These are phyloP conservation scores for Rhodotorula kratochvilovae DNA, from an alignment of 768 basidiomycete species.

Conservation along the genomic window DNA sequence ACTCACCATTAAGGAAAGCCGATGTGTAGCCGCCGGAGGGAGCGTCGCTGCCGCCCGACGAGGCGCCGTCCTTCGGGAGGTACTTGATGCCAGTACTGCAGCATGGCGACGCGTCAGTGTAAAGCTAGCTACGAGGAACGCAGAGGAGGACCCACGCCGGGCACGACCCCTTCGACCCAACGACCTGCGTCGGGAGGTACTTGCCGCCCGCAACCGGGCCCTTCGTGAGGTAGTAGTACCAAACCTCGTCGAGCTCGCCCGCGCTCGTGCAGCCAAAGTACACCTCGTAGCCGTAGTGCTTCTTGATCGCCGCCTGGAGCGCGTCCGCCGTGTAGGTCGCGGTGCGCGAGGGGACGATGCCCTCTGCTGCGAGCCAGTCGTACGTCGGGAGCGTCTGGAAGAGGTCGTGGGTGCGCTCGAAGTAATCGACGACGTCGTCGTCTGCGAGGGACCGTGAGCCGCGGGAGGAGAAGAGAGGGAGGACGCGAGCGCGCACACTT, in stretches of 20 bases:
- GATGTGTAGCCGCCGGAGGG: conserved; percentile 36
- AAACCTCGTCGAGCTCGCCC: conserved; percentile 8
- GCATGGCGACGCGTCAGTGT: conserved; percentile 44
- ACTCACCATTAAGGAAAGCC: conserved; percentile 21
- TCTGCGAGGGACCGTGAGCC: neutral
- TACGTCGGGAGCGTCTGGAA: conserved; percentile 65
- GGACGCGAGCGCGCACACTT: neutral
- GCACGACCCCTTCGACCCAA: conserved; percentile 21
- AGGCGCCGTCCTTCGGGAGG: neutral
- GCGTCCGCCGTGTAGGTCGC: conserved; percentile 56
- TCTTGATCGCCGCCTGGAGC: conserved; percentile 22
- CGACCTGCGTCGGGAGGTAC: conserved; percentile 13
- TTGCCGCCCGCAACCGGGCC: conserved; percentile 35
- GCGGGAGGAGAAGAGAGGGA: too few species aligned
- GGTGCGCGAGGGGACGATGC: conserved; percentile 64
- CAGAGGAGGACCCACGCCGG: conserved; percentile 57
- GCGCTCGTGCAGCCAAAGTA: conserved; percentile 2
- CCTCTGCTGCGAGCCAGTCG: conserved; percentile 63
- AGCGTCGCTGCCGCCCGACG: neutral
- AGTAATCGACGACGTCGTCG: conserved; percentile 45
- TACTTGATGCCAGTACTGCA: conserved; percentile 28
- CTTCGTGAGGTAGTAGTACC: conserved; percentile 24
- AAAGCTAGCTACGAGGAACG: conserved; percentile 51
- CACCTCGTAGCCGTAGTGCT: conserved; percentile 25
- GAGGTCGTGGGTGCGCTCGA: conserved; percentile 40